These are phyloP conservation scores for Blastobotrys illinoisensis DNA, from an alignment of 1,139 yeast genomes.

Conservation along the genomic window DNA sequence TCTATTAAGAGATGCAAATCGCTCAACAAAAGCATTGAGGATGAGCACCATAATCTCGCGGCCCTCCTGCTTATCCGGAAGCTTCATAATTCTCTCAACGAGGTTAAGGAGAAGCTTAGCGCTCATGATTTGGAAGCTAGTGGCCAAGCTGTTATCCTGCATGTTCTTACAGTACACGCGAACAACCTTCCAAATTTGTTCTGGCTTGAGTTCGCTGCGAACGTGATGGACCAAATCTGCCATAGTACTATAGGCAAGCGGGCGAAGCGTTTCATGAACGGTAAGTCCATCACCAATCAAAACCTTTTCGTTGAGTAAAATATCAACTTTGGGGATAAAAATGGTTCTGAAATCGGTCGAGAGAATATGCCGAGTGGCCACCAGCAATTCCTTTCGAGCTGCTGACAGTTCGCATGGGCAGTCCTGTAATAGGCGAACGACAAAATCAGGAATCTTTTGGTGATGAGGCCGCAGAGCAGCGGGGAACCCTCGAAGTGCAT, in stretches of 20 bases:
- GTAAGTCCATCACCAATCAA: constrained; percentile 92
- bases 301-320: constrained; percentile 79
- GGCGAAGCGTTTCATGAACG: constrained; percentile 75
- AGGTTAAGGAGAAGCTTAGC: constrained; percentile 83
- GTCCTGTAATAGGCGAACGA: constrained; percentile 80
- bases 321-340: constrained; percentile 80
- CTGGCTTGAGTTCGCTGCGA: constrained; percentile 73
- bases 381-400: constrained; percentile 87
- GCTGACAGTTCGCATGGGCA: constrained; percentile 95
- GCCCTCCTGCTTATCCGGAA: constrained; percentile 80
- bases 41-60: constrained; percentile 62
- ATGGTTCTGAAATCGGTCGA: constrained; percentile 81
- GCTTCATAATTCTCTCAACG: constrained; percentile 80
- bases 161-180: constrained; percentile 74
- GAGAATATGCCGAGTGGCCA: constrained; percentile 89
- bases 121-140: constrained; percentile 95
- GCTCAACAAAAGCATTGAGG: constrained; percentile 79
- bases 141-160: constrained; percentile 75
- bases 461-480: constrained; percentile 60
- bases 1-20: constrained; percentile 70
- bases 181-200: constrained; percentile 86
- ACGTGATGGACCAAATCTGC: constrained; percentile 95
- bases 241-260: constrained; percentile 90
- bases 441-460: constrained; percentile 74
- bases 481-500: constrained; percentile 82